phyloP scores from a whole-genome alignment of 768 basidiomycete genomes.

The Termitomyces sp. region DNA sequence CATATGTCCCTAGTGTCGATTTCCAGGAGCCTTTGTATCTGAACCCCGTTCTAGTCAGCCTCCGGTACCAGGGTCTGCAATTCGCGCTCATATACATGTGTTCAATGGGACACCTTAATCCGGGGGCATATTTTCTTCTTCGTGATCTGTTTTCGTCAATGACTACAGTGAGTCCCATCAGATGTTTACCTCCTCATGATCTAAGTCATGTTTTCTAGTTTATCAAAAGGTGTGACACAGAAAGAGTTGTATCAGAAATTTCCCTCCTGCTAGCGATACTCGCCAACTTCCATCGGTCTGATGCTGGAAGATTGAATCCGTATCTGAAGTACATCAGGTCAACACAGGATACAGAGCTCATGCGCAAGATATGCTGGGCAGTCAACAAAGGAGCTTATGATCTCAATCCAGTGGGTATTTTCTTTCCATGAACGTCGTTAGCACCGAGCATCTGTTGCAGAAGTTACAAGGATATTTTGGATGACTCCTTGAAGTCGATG shows the following conservation, averaged over 20 bases:
- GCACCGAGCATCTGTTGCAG: constrained; percentile 23
- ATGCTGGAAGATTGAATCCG: constrained; percentile 63
- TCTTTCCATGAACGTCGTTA: background rate
- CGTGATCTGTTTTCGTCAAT: constrained; percentile 55
- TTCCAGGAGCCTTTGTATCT: background rate
- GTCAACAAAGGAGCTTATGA: constrained; percentile 45
- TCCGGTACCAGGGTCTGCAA: constrained; percentile 51
- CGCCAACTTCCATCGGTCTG: constrained; percentile 68
- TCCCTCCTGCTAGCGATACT: constrained; percentile 54
- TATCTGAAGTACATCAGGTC: constrained; percentile 50
- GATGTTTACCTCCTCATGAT: background rate
- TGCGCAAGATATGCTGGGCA: constrained; percentile 55
- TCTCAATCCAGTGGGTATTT: constrained; percentile 41
- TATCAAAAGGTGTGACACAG: constrained; percentile 48
- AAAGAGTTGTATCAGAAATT: constrained; percentile 54
- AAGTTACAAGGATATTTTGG: constrained; percentile 48
- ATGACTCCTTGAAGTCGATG: constrained; percentile 44
- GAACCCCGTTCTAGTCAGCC: constrained; percentile 26
- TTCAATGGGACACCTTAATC: constrained; percentile 56
- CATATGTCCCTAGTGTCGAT: constrained; percentile 24
- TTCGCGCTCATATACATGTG: constrained; percentile 54
- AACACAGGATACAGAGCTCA: constrained; percentile 40
- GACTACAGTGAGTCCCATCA: constrained; percentile 30
- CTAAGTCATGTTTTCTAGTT: constrained; percentile 30
- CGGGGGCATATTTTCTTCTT: constrained; percentile 66